Base-by-base conservation (phyloP, 2,329 filamentous ascomycete genomes). In the Colletotrichum orbiculare region DNA sequence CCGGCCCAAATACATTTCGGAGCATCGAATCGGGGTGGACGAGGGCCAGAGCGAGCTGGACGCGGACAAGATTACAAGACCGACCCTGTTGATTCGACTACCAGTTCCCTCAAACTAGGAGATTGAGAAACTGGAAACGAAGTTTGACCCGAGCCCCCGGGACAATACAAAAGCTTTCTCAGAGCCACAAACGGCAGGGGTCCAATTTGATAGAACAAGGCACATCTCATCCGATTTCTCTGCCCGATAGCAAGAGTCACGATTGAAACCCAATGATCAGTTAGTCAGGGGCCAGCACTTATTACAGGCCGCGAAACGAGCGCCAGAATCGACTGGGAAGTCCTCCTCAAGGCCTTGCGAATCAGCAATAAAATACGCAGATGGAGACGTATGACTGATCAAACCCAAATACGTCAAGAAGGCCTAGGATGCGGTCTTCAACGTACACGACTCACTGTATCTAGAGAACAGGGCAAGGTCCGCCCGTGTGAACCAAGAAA, bases 81-180 rank as follows among this genome's bases (percentile, higher is more conserved):
- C 57, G 11, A 35, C 7, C n/a, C 50, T 38, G 8, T 38, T 57
- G 12, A 9, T 62, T 3, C 53, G 52, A 9, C 41, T 9, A 9
- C 59, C 45, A 2, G 12, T 42, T 11, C 52, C 59, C 7, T 34
- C 53, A 11, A 25, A 62, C 6, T 39, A 17, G 33, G 59, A 50
- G 1, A 57, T 62, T n/a, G 10, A 33, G 8, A 38, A 17, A 8
- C 43, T 62, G 2, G 59, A 62, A 33, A 48, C 17, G 4, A 42
- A 39, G 39, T 38, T 57, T 6, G 37, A 52, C 13, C 17, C 57
- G 11, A 45, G 41, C 35, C 39, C 33, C 59, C 59, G 38, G 45
- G 50, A 6, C 45, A 55, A 13, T 62, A 62, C 46, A 57, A 45
- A 37, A 33, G 37, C 11, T 50, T 57, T 12, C 37, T 62, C n/a